These are phyloP conservation scores for Naematelia encephala DNA, from an alignment of 768 basidiomycete species.

Conservation along the genomic window DNA sequence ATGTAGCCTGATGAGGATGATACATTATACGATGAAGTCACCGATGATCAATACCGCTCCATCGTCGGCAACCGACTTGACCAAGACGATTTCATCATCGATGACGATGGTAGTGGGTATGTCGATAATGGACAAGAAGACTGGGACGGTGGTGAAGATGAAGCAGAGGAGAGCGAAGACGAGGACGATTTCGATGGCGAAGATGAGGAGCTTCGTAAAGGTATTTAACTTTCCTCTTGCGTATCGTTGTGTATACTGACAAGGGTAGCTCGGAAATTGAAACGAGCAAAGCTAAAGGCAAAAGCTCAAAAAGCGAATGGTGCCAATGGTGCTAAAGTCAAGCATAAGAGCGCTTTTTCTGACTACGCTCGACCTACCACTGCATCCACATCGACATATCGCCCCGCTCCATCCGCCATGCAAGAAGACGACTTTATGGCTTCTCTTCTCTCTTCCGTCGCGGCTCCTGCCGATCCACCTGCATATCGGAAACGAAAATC, in stretches of 20 bases:
- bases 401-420: constrained; percentile 68
- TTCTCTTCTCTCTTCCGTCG: constrained; percentile 61
- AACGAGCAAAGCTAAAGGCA: constrained; percentile 28
- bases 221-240: constrained; percentile 16
- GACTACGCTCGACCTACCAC: constrained; percentile 51
- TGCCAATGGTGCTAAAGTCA: constrained; percentile 48
- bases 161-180: constrained; percentile 55
- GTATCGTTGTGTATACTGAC: not conserved
- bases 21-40: constrained; percentile 85
- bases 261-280: constrained; percentile 33
- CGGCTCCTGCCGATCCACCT: constrained; percentile 10
- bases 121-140: constrained; percentile 97
- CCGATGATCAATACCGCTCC: constrained; percentile 79
- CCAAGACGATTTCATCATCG: constrained; percentile 88
- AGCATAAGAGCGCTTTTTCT: constrained; percentile 49
- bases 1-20: constrained; percentile 59
- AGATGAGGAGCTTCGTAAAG: constrained; percentile 43
- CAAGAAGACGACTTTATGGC: constrained; percentile 90
- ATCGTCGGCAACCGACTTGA: constrained; percentile 81
- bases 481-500: constrained; percentile 57
- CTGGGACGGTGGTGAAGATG: constrained; percentile 58
- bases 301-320: constrained; percentile 7
- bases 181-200: constrained; percentile 57
- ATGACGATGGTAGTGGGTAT: constrained; percentile 87
- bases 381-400: constrained; percentile 61